phyloP scores from a whole-genome alignment of 177 flowering plant species.

The Tripterygium wilfordii region DNA sequence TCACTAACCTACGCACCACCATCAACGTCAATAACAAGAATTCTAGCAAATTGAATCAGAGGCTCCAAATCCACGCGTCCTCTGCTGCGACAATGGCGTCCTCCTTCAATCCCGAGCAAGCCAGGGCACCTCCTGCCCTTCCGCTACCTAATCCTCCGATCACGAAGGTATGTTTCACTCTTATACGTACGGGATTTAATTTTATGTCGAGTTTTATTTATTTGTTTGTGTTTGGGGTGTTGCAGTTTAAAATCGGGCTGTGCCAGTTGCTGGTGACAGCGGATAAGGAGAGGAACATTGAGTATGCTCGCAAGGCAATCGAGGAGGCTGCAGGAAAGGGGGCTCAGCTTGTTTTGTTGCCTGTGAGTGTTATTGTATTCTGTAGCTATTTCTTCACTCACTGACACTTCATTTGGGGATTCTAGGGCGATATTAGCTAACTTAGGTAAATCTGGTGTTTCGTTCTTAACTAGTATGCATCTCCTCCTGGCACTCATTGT shows the following conservation, averaged over 20 bases:
- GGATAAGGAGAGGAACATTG: constrained; percentile 84
- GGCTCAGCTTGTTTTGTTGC: constrained; percentile 83
- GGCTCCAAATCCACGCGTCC: constrained; percentile 6
- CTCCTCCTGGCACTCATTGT: too few relatives aligned
- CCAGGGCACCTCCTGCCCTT: constrained; percentile 73
- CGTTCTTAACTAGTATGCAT: too few relatives aligned
- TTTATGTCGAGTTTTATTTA: background rate
- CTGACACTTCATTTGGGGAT: too few relatives aligned
- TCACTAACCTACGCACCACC: background rate
- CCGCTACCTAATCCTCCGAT: constrained; percentile 54
- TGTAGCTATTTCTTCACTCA: too few relatives aligned
- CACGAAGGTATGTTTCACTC: constrained; percentile 43
- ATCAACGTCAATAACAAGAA: background rate
- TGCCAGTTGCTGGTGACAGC: constrained; percentile 82
- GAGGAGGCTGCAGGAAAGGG: constrained; percentile 83
- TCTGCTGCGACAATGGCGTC: constrained; percentile 36
- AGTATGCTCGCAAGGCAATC: constrained; percentile 76
- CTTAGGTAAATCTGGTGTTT: too few relatives aligned
- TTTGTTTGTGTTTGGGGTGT: background rate
- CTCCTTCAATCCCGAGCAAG: constrained; percentile 49
- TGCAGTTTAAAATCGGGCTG: constrained; percentile 83
- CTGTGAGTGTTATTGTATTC: constrained; percentile 60
- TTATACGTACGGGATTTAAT: background rate
- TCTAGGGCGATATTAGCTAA: too few relatives aligned
- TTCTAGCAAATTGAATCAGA: background rate